phyloP scores from a whole-genome alignment of 2,329 filamentous ascomycete species.

The Dendryphion nanum region DNA sequence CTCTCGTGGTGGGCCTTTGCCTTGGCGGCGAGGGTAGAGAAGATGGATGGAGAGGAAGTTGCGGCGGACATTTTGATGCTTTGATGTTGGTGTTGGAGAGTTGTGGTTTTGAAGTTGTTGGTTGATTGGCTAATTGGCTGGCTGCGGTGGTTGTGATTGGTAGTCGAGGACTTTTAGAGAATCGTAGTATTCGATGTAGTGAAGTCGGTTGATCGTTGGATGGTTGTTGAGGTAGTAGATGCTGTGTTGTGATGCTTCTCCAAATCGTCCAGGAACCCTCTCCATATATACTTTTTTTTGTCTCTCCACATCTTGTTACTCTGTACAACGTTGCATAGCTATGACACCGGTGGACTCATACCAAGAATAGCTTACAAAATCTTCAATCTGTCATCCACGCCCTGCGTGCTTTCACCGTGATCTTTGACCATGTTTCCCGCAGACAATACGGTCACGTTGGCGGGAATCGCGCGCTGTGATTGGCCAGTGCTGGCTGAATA shows the following conservation, averaged over 20 bases:
- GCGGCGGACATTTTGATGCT: slow-evolving; percentile 3
- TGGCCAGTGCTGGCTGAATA: too few species aligned
- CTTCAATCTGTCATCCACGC: neutral
- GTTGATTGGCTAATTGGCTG: slow-evolving; percentile 1
- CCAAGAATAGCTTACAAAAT: neutral
- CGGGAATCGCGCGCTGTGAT: too few species aligned
- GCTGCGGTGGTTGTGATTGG: neutral
- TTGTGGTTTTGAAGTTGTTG: slow-evolving; percentile 1
- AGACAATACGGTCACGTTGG: too few species aligned
- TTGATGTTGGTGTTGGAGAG: neutral
- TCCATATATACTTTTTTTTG: neutral
- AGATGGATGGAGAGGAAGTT: slow-evolving; percentile 56
- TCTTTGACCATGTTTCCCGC: too few species aligned
- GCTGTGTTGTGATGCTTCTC: neutral
- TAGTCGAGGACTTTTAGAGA: neutral
- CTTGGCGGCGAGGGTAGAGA: slow-evolving; percentile 92
- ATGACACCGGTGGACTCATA: neutral
- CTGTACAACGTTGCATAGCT: too few species aligned
- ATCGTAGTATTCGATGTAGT: neutral
- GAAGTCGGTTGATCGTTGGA: neutral
- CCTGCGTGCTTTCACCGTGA: too few species aligned
- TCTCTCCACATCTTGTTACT: neutral
- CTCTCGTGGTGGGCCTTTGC: slow-evolving; percentile 87
- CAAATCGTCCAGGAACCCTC: neutral
- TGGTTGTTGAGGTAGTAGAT: neutral